A percentile compares a stretch with the other conserved stretches of the same genome.
Evolutionary conservation across 2,329 filamentous ascomycete species (phyloP).

Genomic region (Claviceps africana): DNA sequence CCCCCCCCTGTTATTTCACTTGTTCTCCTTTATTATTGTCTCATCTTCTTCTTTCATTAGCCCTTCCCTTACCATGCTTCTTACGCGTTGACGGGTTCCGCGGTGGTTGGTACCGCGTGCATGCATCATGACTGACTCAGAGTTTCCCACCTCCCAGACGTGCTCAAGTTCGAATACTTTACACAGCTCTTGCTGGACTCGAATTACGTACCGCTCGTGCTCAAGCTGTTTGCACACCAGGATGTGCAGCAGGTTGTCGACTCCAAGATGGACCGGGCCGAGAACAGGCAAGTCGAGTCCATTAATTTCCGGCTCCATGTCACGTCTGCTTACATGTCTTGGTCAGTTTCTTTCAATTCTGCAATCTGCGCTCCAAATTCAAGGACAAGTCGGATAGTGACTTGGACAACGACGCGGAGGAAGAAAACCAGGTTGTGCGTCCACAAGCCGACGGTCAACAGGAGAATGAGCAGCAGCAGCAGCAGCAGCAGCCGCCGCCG

Average conservation of each 20-base stretch:
- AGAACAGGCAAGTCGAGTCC: constrained; percentile 51
- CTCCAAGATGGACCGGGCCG: constrained; percentile 67
- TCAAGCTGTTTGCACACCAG: constrained; percentile 89
- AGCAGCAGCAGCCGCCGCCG: background rate
- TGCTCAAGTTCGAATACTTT: constrained; percentile 91
- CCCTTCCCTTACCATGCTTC: background rate
- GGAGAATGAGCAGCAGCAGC: constrained; percentile 8
- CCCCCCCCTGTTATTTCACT: too few relatives aligned
- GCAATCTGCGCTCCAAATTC: constrained; percentile 51
- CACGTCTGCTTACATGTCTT: background rate
- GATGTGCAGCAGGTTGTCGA: constrained; percentile 85
- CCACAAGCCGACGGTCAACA: constrained; percentile 19
- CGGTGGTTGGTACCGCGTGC: too few relatives aligned
- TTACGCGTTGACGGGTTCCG: background rate
- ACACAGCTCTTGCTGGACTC: constrained; percentile 87
- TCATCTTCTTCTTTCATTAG: too few relatives aligned
- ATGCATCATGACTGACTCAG: background rate
- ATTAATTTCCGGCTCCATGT: background rate
- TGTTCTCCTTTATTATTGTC: too few relatives aligned
- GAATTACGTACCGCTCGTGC: constrained; percentile 81
- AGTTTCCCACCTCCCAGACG: constrained; percentile 38
- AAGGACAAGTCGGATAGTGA: constrained; percentile 21
- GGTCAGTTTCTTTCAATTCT: constrained; percentile 77
- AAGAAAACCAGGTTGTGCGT: constrained; percentile 9
- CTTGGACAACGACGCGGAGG: constrained; percentile 12